A percentile compares a stretch with the other conserved stretches of the same genome.
phyloP scores from a whole-genome alignment of 371 early-diverging fungal genomes.

The Apophysomyces ossiformis region DNA sequence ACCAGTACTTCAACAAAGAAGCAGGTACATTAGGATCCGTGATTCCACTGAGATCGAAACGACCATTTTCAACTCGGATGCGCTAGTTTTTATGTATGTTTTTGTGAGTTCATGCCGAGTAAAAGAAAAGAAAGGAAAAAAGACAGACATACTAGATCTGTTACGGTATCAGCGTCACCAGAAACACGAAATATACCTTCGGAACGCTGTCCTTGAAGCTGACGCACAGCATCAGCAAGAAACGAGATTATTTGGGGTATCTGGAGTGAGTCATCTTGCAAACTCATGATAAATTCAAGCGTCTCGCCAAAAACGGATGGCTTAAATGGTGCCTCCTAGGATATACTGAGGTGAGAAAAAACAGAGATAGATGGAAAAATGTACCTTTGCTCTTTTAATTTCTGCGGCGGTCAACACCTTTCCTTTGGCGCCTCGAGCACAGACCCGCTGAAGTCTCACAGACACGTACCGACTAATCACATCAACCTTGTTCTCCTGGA shows the following conservation, averaged over 20 bases:
- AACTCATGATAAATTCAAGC: slow-evolving; percentile 82
- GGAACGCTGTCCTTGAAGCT: slow-evolving; percentile 77
- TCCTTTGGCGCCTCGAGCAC: slow-evolving; percentile 82
- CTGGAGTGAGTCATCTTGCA: slow-evolving; percentile 50
- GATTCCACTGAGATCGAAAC: slow-evolving; percentile 71
- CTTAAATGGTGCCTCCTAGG: slow-evolving; percentile 84
- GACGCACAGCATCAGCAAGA: slow-evolving; percentile 78
- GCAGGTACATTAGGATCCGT: slow-evolving; percentile 93
- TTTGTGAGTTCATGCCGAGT: not conserved
- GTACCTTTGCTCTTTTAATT: slow-evolving; percentile 78
- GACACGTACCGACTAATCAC: slow-evolving; percentile 65
- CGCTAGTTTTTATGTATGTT: slow-evolving; percentile 32
- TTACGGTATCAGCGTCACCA: slow-evolving; percentile 92
- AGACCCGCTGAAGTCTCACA: slow-evolving; percentile 69
- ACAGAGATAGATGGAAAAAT: not conserved
- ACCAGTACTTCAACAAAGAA: slow-evolving; percentile 92
- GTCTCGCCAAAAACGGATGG: slow-evolving; percentile 93
- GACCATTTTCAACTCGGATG: slow-evolving; percentile 84
- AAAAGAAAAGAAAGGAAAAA: not conserved
- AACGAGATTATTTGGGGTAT: slow-evolving; percentile 89
- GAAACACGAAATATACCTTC: slow-evolving; percentile 98
- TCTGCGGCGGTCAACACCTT: slow-evolving; percentile 79
- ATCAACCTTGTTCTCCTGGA: slow-evolving; percentile 52
- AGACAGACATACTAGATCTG: slow-evolving; percentile 65
- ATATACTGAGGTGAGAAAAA: not conserved